Conservation (phyloP, 352 stramenopile genomes). For the Globisporangium splendens region DNA sequence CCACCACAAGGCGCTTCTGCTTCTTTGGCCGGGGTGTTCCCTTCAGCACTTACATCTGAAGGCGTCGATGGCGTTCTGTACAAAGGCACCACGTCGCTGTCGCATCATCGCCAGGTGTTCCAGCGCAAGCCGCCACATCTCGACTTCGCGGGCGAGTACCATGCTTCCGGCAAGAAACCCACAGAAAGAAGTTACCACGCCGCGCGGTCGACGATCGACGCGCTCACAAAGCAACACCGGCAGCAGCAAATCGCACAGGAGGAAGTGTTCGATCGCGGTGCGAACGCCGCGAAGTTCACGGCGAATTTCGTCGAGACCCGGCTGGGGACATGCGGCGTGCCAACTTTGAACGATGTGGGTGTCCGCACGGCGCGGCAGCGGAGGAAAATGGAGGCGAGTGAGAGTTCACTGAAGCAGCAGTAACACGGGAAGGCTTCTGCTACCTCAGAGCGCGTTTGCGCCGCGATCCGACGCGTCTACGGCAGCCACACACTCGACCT, state of each 20-base stretch:
- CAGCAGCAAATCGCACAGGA: constrained; percentile 47
- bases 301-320: constrained; percentile 54
- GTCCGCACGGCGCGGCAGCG: constrained; percentile 53
- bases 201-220: constrained; percentile 43
- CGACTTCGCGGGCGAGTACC: constrained; percentile 51
- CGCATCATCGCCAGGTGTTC: constrained; percentile 20
- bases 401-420: background rate
- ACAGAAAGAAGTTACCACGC: constrained; percentile 35
- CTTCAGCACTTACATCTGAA: constrained; percentile 18
- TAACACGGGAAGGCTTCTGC: background rate
- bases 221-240: constrained; percentile 43
- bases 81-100: constrained; percentile 10
- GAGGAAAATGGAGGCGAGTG: constrained; percentile 9
- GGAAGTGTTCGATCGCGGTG: constrained; percentile 43
- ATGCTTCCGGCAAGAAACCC: constrained; percentile 8
- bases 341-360: constrained; percentile 62
- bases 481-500: constrained; percentile 59
- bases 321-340: constrained; percentile 53
- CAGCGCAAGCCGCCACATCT: constrained; percentile 56
- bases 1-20: too few relatives aligned
- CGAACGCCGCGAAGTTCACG: constrained; percentile 35
- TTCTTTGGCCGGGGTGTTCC: constrained; percentile 19
- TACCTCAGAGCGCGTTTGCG: constrained; percentile 19
- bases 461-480: constrained; percentile 46
- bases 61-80: constrained; percentile 52